These are phyloP conservation scores for Pseudevernia furfuracea DNA, from an alignment of 495 filamentous ascomycete species.

Conservation along the genomic window DNA sequence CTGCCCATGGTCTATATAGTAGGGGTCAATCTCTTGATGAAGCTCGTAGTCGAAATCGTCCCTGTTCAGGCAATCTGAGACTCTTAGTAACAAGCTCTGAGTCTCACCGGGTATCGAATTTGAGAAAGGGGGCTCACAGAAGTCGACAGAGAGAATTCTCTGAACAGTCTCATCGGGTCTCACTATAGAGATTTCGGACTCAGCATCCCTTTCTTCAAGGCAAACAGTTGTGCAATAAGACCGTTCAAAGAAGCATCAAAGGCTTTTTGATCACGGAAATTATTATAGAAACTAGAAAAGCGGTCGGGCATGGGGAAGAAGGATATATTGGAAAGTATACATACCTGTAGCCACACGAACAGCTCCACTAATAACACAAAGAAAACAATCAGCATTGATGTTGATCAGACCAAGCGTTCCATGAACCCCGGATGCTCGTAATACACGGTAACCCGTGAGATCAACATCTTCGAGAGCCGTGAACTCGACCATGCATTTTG, in stretches of 20 bases:
- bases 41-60: slow-evolving; percentile 69
- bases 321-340: neutral
- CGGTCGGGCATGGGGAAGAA: neutral
- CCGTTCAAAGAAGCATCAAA: neutral
- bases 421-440: slow-evolving; percentile 67
- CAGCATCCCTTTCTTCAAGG: neutral
- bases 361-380: slow-evolving; percentile 79
- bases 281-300: neutral
- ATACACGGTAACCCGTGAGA: slow-evolving; percentile 61
- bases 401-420: slow-evolving; percentile 89
- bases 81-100: slow-evolving; percentile 5
- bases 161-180: slow-evolving; percentile 82
- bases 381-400: slow-evolving; percentile 75
- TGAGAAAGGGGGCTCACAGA: slow-evolving; percentile 47
- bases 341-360: slow-evolving; percentile 58
- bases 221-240: neutral
- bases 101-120: neutral
- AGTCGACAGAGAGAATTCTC: slow-evolving; percentile 79
- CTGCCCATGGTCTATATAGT: slow-evolving; percentile 43
- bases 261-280: neutral
- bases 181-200: slow-evolving; percentile 31
- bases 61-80: slow-evolving; percentile 71
- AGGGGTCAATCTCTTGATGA: slow-evolving; percentile 51
- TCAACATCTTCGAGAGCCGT: slow-evolving; percentile 53
- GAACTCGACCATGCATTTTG: slow-evolving; percentile 86